Evolutionary conservation across 2,329 filamentous ascomycete species (phyloP), one percentile per base, ranked within the genome.

Genomic region (Xylaria hypoxylon): DNA sequence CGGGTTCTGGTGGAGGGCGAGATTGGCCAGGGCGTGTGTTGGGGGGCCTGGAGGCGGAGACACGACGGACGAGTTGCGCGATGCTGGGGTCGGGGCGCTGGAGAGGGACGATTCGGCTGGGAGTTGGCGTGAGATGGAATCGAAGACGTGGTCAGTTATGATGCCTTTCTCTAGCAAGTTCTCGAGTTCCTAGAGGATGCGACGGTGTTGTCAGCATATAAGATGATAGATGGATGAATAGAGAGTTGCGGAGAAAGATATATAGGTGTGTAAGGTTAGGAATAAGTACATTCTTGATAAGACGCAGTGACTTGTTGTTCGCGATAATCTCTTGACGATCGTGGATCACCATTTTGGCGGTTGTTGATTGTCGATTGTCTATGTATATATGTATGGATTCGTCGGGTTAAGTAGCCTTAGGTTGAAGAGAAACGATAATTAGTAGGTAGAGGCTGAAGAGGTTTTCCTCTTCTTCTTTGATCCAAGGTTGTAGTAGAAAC

Each of bases 281-380:
- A 22, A 40, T 11, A 26, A 28, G 38, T 83, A 94, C 93, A 77
- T 91, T 93, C 83, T 93, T 94, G 83, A 97, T 94, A 75, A 88
- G 91, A 71, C 93, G 90, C 77, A 97, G 88, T 77, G 93, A 94
- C 82, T 93, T 89, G 83, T 95, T 96, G 81, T 90, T 89, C 86
- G 88, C 86, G 70, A 89, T 88, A 76, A 87, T 85, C 70, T 82
- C 83, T 75, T 88, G 86, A 72, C 86, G 86, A 72, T 87, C 85
- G 69, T 79, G 73, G 66, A 80, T 79, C 55, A 80, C 81, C 83
- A 85, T 85, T 65, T 70, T 78, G 74, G 44, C 61, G 45, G 61
- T 44, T 15, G 35, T 38, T 5, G n/a, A n/a, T 52, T n/a, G 28
- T 52, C 28, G 11, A 22, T 53, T 35, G 33, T 8, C 17, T 7